These are phyloP conservation scores for Isabelozyma heimii DNA, from an alignment of 805 yeast species.

Conservation along the genomic window DNA sequence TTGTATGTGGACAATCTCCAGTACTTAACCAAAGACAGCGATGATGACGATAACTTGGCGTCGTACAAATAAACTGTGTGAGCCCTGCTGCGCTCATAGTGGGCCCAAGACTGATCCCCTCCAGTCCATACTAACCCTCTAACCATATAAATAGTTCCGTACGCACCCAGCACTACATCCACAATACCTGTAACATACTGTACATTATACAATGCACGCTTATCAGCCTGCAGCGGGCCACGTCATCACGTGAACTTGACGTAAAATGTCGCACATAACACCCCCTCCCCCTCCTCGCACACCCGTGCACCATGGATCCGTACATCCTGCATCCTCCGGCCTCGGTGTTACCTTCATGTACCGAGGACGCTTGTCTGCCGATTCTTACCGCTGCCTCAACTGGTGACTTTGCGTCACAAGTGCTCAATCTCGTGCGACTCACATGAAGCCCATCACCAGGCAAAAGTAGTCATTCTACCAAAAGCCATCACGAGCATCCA, in stretches of 20 bases:
- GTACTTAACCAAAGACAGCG: conserved; percentile 11
- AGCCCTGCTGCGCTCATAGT: no score
- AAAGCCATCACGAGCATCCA: background rate
- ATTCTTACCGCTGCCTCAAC: background rate
- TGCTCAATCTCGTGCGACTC: background rate
- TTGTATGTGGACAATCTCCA: conserved; percentile 33
- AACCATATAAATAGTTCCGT: no score
- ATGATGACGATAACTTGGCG: background rate
- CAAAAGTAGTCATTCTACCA: background rate
- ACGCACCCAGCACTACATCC: no score
- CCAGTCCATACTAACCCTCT: no score
- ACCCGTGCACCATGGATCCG: background rate
- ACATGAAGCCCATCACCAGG: background rate
- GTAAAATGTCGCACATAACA: background rate
- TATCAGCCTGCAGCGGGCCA: background rate
- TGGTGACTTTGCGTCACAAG: background rate
- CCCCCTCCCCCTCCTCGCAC: background rate
- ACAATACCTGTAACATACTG: background rate
- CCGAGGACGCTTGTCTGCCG: background rate
- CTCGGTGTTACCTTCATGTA: background rate
- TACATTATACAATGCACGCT: background rate
- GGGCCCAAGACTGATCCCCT: no score
- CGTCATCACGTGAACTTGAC: background rate
- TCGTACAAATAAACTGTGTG: background rate
- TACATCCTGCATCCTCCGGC: background rate